Percentiles rank a stretch among this genome's conserved stretches.
These are phyloP conservation scores for Didymella arachidicola DNA, from an alignment of 2,329 filamentous ascomycete species.

Conservation along the genomic window DNA sequence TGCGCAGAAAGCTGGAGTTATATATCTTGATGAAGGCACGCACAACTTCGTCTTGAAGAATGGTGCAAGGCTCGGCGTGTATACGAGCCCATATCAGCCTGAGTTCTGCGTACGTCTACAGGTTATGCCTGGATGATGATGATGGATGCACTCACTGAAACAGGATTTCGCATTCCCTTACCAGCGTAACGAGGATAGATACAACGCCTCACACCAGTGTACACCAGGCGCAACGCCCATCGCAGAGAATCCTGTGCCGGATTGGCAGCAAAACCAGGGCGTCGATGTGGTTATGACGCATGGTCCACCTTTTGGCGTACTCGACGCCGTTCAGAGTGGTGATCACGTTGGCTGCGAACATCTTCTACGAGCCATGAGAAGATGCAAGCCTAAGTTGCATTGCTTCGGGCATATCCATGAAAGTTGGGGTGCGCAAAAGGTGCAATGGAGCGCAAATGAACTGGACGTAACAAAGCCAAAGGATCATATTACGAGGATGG, in stretches of 20 bases:
- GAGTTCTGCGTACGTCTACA: conserved; percentile 55
- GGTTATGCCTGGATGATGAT: not conserved
- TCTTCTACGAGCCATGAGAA: conserved; percentile 60
- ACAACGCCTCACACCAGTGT: conserved; percentile 52
- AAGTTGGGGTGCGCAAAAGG: conserved; percentile 51
- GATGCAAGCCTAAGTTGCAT: conserved; percentile 63
- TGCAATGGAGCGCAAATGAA: conserved; percentile 44
- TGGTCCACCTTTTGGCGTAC: conserved; percentile 61
- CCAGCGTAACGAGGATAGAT: conserved; percentile 59
- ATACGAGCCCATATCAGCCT: conserved; percentile 63
- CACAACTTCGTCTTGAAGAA: conserved; percentile 57
- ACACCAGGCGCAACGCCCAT: conserved; percentile 38
- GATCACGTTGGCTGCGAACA: conserved; percentile 63
- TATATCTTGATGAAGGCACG: conserved; percentile 64
- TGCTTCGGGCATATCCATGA: conserved; percentile 71
- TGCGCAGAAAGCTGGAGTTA: conserved; percentile 57
- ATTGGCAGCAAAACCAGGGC: conserved; percentile 41
- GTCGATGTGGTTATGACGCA: conserved; percentile 69
- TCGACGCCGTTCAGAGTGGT: conserved; percentile 54
- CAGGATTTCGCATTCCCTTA: conserved; percentile 64
- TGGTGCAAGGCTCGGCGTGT: conserved; percentile 59
- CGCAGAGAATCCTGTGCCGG: conserved; percentile 53
- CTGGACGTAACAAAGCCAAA: conserved; percentile 27
- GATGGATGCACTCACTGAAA: not conserved
- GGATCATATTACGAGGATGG: conserved; percentile 28